Evolutionary conservation across 352 stramenopile species (phyloP), one percentile per base, ranked within the genome.

Genomic region (Globisporangium uncinulatum): DNA sequence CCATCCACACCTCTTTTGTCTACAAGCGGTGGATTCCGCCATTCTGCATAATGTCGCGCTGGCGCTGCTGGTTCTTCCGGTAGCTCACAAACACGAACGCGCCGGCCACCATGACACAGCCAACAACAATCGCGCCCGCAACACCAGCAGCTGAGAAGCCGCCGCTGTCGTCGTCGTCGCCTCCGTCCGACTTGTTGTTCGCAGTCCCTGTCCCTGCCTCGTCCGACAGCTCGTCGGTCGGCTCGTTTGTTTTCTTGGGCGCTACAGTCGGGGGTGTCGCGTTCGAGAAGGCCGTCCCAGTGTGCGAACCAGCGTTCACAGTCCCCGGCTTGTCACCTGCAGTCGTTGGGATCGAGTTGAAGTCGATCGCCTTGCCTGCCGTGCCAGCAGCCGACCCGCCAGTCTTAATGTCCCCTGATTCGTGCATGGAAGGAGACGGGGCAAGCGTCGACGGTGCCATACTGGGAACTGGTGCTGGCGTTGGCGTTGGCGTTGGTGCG

Each of bases 31-130:
- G 66, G 57, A 77, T 74, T 31, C 70, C 70, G 8, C 70, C 70
- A 56, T 87, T 83, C 49, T 83, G 76, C 74, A 91, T 86, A 54
- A 91, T 91, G 56, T 89, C 73, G 49, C 74, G 78, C 68, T 91
- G 81, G 39, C 78, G 74, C 55, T 69, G 63, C 71, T 91, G 77
- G 67, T 91, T 91, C 69, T 75, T 91, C 58, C 75, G 76, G 69
- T 91, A 91, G 69, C 81, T 89, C 59, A 56, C 48, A 31, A 66
- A 66, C 31, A 66, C 54, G 41, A 70, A 77, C 21, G 82, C 50
- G 32, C 68, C 74, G 6, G 74, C 78, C 48, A 88, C 51, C 50
- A 61, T 66, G 21, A 83, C 76, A 36, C 80, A 71, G 37, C 61
- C 72, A n/a, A 89, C 48, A 43, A 91, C 73, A 43, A 86, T 67